Conservation (phyloP, 495 filamentous ascomycete genomes). For the Podospora bellae-mahoneyi region DNA sequence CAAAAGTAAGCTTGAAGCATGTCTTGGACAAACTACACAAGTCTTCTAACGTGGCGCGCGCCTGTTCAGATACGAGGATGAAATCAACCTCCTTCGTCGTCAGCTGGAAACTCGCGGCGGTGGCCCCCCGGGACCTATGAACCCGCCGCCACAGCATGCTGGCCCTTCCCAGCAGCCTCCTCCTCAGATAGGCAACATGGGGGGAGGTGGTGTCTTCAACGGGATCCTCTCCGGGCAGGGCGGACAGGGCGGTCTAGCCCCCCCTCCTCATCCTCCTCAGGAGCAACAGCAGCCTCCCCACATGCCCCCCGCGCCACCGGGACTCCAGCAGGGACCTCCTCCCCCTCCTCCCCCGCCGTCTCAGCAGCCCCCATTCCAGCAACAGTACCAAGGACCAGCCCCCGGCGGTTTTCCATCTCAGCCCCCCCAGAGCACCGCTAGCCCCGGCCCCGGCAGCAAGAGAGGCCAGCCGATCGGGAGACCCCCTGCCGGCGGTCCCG, state of each 20-base stretch:
- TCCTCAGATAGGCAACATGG: conserved; percentile 76
- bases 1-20: conserved; percentile 63
- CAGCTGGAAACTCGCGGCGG: conserved; percentile 85
- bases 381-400: conserved; percentile 49
- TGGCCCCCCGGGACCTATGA: conserved; percentile 55
- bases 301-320: conserved; percentile 62
- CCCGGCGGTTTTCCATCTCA: conserved; percentile 55
- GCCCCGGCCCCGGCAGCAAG: conserved; percentile 75
- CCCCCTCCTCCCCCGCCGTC: conserved; percentile 54
- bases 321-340: conserved; percentile 61
- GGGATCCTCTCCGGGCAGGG: conserved; percentile 92
- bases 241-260: conserved; percentile 78
- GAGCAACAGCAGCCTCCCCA: conserved; percentile 53
- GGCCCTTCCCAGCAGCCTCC: conserved; percentile 67
- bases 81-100: conserved; percentile 76
- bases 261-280: conserved; percentile 73
- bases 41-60: conserved; percentile 11
- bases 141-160: conserved; percentile 64
- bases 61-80: conserved; percentile 78
- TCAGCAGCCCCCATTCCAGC: conserved; percentile 50
- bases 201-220: conserved; percentile 79
- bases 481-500: conserved; percentile 64
- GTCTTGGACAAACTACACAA: not conserved
- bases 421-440: conserved; percentile 79
- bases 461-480: conserved; percentile 47